Conservation (phyloP, 129 eudicot species). For the Helianthus tuberosus region DNA sequence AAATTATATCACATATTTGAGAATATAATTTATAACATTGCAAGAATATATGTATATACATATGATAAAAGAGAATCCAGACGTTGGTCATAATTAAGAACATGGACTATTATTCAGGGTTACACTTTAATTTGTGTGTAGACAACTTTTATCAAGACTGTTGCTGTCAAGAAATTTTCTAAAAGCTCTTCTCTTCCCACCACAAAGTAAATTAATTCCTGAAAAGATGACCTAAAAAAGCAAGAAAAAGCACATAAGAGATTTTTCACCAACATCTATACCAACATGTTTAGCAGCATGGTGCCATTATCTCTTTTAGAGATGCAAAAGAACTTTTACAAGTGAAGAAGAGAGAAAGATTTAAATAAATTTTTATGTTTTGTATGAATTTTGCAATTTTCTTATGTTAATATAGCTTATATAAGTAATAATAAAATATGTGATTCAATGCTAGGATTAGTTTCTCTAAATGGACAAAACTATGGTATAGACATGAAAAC, state of each 20-base stretch:
- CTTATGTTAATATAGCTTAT: too few species aligned
- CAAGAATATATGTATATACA: too few species aligned
- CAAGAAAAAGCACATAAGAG: neutral
- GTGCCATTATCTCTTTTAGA: neutral
- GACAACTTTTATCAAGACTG: neutral
- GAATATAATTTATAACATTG: too few species aligned
- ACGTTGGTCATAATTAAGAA: neutral
- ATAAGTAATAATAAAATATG: too few species aligned
- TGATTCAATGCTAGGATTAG: too few species aligned
- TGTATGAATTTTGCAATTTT: too few species aligned
- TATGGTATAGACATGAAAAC: too few species aligned
- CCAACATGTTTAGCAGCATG: conserved; percentile 2
- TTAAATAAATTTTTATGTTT: neutral
- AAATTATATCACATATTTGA: too few species aligned
- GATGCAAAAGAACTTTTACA: conserved; percentile 1
- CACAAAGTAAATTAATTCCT: conserved; percentile 1
- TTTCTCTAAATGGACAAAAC: too few species aligned
- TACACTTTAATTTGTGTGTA: neutral
- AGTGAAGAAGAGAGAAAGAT: neutral
- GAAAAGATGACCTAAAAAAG: conserved; percentile 9
- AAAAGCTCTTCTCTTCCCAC: conserved; percentile 11
- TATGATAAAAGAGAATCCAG: too few species aligned
- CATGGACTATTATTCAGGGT: neutral
- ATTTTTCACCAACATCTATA: neutral
- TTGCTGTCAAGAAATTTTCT: neutral